Evolutionary conservation across 345 rosid species (phyloP).

Genomic region (Camelina hispida): DNA sequence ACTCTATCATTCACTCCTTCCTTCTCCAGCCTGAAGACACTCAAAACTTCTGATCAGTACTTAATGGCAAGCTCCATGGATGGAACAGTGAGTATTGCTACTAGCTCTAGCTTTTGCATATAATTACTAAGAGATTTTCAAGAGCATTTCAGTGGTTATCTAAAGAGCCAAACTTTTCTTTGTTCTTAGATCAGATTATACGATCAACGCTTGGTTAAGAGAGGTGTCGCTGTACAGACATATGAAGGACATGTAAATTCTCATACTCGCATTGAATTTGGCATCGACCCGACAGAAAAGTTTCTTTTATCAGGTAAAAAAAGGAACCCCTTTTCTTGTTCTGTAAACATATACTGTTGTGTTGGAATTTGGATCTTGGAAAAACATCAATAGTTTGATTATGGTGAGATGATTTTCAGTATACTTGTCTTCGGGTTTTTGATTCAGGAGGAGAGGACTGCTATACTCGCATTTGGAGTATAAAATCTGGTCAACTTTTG

Average conservation of each 20-base stretch:
- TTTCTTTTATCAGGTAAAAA: slow-evolving; percentile 77
- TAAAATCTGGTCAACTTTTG: slow-evolving; percentile 90
- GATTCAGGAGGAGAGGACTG: slow-evolving; percentile 79
- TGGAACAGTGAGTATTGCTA: slow-evolving; percentile 66
- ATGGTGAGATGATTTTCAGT: neutral
- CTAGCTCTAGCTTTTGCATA: slow-evolving; percentile 22
- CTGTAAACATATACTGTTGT: neutral
- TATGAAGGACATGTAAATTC: slow-evolving; percentile 88
- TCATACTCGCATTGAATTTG: slow-evolving; percentile 70
- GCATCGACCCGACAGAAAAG: slow-evolving; percentile 76
- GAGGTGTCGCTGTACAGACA: slow-evolving; percentile 71
- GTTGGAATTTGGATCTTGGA: neutral
- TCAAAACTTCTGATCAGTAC: slow-evolving; percentile 70
- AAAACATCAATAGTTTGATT: neutral
- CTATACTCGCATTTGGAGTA: slow-evolving; percentile 72
- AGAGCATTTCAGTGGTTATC: slow-evolving; percentile 6
- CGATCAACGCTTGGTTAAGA: slow-evolving; percentile 72
- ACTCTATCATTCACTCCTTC: slow-evolving; percentile 7
- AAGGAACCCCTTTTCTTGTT: slow-evolving; percentile 21
- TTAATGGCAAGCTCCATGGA: slow-evolving; percentile 95
- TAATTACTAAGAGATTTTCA: neutral
- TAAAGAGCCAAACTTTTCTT: slow-evolving; percentile 15
- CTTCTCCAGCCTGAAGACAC: slow-evolving; percentile 65
- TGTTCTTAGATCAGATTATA: slow-evolving; percentile 70
- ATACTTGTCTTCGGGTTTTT: slow-evolving; percentile 5